These are phyloP conservation scores for Diaporthe vexans DNA, from an alignment of 2,329 filamentous ascomycete genomes.

Conservation along the genomic window DNA sequence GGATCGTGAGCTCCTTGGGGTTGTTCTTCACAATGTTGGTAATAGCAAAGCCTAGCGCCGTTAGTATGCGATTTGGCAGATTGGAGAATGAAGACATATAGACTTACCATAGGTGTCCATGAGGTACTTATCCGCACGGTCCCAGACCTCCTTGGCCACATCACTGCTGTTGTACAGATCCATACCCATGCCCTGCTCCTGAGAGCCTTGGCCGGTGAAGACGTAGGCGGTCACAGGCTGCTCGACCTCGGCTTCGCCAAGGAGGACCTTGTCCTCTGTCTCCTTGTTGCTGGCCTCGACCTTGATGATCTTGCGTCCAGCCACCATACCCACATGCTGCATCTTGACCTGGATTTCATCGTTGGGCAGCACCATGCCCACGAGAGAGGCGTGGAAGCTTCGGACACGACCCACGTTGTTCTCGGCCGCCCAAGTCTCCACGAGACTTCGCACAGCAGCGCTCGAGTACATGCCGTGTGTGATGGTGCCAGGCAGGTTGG, in stretches of 20 bases:
- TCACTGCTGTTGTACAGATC: slow-evolving; percentile 94
- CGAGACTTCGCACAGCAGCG: slow-evolving; percentile 92
- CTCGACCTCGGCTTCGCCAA: slow-evolving; percentile 97
- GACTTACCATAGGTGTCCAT: slow-evolving; percentile 94
- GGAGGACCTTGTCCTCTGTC: slow-evolving; percentile 94
- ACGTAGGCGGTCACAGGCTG: slow-evolving; percentile 97
- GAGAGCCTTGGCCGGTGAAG: slow-evolving; percentile 97
- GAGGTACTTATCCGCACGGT: slow-evolving; percentile 96
- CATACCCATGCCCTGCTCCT: slow-evolving; percentile 99
- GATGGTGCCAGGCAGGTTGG: slow-evolving; percentile 95
- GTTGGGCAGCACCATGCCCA: slow-evolving; percentile 99
- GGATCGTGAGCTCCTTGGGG: slow-evolving; percentile 97
- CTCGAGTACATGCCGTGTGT: slow-evolving; percentile 99
- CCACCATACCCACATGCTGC: slow-evolving; percentile 97
- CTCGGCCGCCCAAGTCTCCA: slow-evolving; percentile 99
- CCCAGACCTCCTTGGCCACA: slow-evolving; percentile 98
- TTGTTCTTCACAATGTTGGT: slow-evolving; percentile 99
- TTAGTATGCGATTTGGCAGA: slow-evolving; percentile 28
- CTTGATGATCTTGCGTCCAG: slow-evolving; percentile 99
- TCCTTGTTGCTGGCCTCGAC: slow-evolving; percentile 96
- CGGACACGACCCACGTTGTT: slow-evolving; percentile 98
- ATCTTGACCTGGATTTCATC: slow-evolving; percentile 96
- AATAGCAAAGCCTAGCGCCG: slow-evolving; percentile 83
- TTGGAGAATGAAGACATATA: background rate
- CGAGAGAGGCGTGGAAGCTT: slow-evolving; percentile 95